phyloP scores from a whole-genome alignment of 768 basidiomycete genomes.

The Astraeus odoratus region DNA sequence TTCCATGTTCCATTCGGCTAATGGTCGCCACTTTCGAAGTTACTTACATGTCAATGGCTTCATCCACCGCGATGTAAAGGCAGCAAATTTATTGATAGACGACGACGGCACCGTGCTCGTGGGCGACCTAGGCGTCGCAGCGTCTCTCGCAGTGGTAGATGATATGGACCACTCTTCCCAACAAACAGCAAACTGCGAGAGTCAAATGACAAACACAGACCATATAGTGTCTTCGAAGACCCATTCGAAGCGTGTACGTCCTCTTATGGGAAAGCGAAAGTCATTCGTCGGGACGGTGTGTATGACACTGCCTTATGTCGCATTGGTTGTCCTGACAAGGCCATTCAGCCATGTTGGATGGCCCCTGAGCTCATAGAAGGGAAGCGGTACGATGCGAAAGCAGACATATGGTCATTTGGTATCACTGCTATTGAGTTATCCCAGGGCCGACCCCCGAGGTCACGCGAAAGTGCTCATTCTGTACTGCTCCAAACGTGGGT shows the following conservation, averaged over 20 bases:
- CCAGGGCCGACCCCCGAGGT: conserved; percentile 82
- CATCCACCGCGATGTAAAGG: conserved; percentile 92
- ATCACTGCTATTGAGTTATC: conserved; percentile 91
- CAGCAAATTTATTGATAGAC: conserved; percentile 88
- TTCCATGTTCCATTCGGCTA: conserved; percentile 2
- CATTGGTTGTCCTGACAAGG: conserved; percentile 1
- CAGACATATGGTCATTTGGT: conserved; percentile 95
- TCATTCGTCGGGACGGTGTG: conserved; percentile 88
- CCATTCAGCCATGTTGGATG: conserved; percentile 84
- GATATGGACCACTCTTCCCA: conserved; percentile 40
- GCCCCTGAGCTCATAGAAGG: conserved; percentile 90
- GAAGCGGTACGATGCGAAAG: conserved; percentile 74
- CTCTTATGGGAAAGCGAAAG: conserved; percentile 68
- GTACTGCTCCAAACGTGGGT: conserved; percentile 71
- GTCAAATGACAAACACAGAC: conserved; percentile 33
- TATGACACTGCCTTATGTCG: conserved; percentile 4
- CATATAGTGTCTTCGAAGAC: conserved; percentile 11
- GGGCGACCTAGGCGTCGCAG: conserved; percentile 90
- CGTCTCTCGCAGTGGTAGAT: conserved; percentile 71
- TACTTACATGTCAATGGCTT: conserved; percentile 87
- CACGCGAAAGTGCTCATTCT: conserved; percentile 62
- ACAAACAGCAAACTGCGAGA: conserved; percentile 8
- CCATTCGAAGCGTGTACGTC: conserved; percentile 22
- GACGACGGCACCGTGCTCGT: conserved; percentile 86
- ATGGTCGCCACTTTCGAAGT: conserved; percentile 28